Conservation (phyloP, 768 basidiomycete genomes). For the Xanthoconium stramineum region DNA sequence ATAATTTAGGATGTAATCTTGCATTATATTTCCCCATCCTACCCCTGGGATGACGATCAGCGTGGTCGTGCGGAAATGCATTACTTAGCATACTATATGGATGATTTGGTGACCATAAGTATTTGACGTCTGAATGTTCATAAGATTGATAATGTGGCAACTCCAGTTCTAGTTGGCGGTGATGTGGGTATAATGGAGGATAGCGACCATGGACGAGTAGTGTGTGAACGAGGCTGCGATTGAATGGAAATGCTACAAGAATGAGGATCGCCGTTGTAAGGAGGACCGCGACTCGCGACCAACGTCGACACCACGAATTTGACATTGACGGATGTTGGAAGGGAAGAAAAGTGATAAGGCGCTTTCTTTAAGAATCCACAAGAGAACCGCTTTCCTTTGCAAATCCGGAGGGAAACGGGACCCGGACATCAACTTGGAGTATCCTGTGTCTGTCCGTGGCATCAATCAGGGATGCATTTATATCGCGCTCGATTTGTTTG, state of each 20-base stretch:
- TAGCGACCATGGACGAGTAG: constrained; percentile 17
- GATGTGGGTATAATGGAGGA: constrained; percentile 42
- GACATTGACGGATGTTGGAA: constrained; percentile 2
- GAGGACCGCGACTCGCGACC: constrained; percentile 4
- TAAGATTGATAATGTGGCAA: constrained; percentile 40
- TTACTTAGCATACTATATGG: constrained; percentile 14
- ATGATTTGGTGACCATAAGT: constrained; percentile 47
- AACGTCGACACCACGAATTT: neutral
- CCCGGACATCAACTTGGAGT: neutral
- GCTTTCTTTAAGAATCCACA: neutral
- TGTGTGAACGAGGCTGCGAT: constrained; percentile 17
- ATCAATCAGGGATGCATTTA: neutral
- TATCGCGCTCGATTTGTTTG: neutral
- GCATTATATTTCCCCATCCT: constrained; percentile 40
- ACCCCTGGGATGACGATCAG: constrained; percentile 21
- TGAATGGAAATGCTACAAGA: constrained; percentile 21
- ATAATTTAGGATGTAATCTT: constrained; percentile 34
- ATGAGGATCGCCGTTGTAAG: constrained; percentile 6
- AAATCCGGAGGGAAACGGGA: neutral
- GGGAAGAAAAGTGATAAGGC: neutral
- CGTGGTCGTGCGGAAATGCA: neutral
- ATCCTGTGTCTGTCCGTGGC: neutral
- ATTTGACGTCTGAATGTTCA: constrained; percentile 35
- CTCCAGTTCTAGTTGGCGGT: constrained; percentile 33
- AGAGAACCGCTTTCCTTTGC: neutral